Evolutionary conservation across 768 basidiomycete species (phyloP).

Genomic region (Trichaptum fuscoviolaceum): DNA sequence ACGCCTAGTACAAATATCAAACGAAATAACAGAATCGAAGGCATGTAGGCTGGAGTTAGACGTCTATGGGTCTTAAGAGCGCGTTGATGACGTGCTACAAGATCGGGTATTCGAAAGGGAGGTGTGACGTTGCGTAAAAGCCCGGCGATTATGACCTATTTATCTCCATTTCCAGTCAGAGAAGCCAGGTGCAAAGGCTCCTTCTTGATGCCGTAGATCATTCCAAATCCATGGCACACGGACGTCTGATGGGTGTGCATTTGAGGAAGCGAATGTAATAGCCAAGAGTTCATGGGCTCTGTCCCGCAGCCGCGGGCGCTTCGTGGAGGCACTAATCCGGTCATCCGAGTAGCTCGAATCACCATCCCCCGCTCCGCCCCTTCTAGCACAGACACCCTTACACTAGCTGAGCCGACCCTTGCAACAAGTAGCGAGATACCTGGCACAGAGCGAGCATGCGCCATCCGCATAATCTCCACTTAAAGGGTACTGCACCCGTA

Average conservation of each 20-base stretch:
- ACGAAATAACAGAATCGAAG: not conserved
- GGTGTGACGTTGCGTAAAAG: not conserved
- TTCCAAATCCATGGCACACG: not conserved
- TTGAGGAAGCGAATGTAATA: not conserved
- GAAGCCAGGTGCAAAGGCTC: not conserved
- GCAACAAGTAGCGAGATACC: not conserved
- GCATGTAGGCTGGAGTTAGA: not conserved
- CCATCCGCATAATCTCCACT: not conserved
- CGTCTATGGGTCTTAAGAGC: not conserved
- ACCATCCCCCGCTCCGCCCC: not conserved
- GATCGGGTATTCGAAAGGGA: not conserved
- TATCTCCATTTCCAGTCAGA: not conserved
- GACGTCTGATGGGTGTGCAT: not conserved
- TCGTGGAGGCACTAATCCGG: not conserved
- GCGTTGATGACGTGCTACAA: not conserved
- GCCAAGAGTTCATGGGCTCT: not conserved
- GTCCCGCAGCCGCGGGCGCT: not conserved
- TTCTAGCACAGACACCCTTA: not conserved
- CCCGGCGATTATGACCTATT: not conserved
- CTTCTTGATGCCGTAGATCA: not conserved
- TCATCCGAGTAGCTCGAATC: not conserved
- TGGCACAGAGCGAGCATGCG: not conserved
- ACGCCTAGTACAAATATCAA: not conserved
- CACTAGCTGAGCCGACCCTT: not conserved
- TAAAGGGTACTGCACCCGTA: not conserved